Conservation (phyloP, 208 protist species). For the Trypanosoma lewisi region DNA sequence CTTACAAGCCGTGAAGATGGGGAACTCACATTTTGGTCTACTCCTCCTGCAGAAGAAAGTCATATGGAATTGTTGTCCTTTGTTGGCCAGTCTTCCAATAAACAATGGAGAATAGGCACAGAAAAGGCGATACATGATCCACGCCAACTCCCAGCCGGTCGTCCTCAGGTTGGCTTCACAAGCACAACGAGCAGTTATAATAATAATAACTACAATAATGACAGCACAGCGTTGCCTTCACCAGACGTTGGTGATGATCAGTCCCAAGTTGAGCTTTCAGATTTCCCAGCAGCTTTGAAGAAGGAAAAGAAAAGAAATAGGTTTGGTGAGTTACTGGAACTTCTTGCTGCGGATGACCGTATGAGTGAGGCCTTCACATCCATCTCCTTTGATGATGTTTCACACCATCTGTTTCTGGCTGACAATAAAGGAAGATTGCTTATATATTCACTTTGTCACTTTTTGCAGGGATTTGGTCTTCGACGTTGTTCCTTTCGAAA, state of each 20-base stretch:
- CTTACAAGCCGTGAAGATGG: conserved; percentile 43
- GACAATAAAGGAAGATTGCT: conserved; percentile 47
- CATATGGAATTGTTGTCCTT: conserved; percentile 31
- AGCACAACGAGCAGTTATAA: no score
- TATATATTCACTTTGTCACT: conserved; percentile 48
- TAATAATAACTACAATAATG: no score
- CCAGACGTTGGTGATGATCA: neutral
- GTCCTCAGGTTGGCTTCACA: no score
- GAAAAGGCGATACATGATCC: no score
- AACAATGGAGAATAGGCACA: neutral
- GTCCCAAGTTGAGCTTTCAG: neutral
- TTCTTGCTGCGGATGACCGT: conserved; percentile 4
- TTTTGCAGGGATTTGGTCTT: conserved; percentile 48
- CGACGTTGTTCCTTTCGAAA: conserved; percentile 33
- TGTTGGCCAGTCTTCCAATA: neutral
- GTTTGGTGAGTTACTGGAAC: conserved; percentile 6
- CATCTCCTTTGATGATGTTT: conserved; percentile 45
- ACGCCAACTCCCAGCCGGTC: no score
- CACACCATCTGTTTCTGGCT: conserved; percentile 68
- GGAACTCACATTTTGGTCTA: conserved; percentile 51
- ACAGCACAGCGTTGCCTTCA: no score
- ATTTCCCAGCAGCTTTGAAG: neutral
- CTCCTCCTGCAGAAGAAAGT: conserved; percentile 39
- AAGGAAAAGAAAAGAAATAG: neutral
- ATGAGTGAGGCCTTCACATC: conserved; percentile 29